Evolutionary conservation across 768 basidiomycete genomes (phyloP), one percentile per base, ranked within the genome.

Genomic region (Dioszegia aurantiaca): DNA sequence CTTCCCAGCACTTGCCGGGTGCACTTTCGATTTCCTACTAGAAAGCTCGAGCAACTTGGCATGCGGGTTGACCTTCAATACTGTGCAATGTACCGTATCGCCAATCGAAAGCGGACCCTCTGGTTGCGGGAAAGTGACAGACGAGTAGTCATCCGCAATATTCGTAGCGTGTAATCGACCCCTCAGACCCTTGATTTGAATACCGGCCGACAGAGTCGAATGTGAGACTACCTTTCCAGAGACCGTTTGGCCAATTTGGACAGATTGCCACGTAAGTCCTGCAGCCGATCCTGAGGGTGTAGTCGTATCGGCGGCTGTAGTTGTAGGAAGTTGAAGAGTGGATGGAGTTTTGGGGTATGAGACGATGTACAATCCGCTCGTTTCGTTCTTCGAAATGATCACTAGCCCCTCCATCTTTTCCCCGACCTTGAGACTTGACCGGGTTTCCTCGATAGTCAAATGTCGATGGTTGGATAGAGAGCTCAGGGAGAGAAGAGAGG

Each of bases 371-470:
- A 97, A 82, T 9, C 85, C 84, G 67, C 89, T 90, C 66, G 89
- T 90, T 8, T 84, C 81, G 70, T 89, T 91, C 63, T 89, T 87
- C 9, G 89, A 87, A 23, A 92, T 87, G n/a, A 98, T 88, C 6
- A 89, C 84, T 19, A 99, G 80, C 47, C 88, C 87, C 11, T 85
- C 80, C 27, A 97, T 75, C 44, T 79, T 80, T 44, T 89, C 87
- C 11, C 89, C 89, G 8, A 80, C 78, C 63, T 86, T 84, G 46
- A 97, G 77, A 8, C 78, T 75, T 2, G 78, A 77, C 24, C 84
- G 83, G 23, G 92, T 79, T 67, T 88, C 87, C 24, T 85, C 79
- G 17, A 87, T 78, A 1, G 86, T 80, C n/a, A 84, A 74, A 27
- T 79, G 81, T 33, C 88, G 84, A 63, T 87, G 84, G 63, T 89